phyloP scores from a whole-genome alignment of 371 early-diverging fungal genomes.

The Saksenaea oblongispora region DNA sequence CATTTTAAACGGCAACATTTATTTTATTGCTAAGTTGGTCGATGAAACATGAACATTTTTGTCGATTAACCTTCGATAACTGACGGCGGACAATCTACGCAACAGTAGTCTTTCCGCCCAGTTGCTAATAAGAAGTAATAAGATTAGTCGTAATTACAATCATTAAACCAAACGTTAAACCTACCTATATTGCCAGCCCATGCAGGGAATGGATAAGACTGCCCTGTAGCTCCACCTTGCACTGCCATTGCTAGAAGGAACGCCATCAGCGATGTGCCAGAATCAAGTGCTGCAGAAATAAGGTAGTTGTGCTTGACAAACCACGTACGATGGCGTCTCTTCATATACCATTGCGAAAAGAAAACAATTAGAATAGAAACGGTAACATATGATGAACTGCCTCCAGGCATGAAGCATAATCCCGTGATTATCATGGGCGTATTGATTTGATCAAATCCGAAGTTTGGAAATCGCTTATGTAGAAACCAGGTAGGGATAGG shows the following conservation, averaged over 20 bases:
- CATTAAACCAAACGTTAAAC: background rate
- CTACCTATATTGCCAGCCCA: conserved; percentile 51
- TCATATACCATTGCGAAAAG: conserved; percentile 49
- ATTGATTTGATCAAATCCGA: conserved; percentile 42
- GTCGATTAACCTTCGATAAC: background rate
- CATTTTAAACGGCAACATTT: no score
- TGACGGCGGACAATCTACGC: background rate
- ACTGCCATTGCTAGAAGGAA: conserved; percentile 52
- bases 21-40: no score
- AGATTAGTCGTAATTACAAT: background rate
- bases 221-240: conserved; percentile 47
- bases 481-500: conserved; percentile 49
- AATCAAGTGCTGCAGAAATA: conserved; percentile 57
- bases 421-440: conserved; percentile 51
- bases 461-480: conserved; percentile 43
- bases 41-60: no score
- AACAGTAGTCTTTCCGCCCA: background rate
- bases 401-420: conserved; percentile 42
- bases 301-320: conserved; percentile 61
- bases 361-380: conserved; percentile 42
- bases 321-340: conserved; percentile 42
- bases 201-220: conserved; percentile 39
- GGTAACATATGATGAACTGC: conserved; percentile 43
- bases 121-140: background rate
- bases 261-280: conserved; percentile 57